A percentile compares a stretch with the other conserved stretches of the same genome.
Conservation (phyloP, 2,329 filamentous ascomycete genomes). For the Fusarium sp. region DNA sequence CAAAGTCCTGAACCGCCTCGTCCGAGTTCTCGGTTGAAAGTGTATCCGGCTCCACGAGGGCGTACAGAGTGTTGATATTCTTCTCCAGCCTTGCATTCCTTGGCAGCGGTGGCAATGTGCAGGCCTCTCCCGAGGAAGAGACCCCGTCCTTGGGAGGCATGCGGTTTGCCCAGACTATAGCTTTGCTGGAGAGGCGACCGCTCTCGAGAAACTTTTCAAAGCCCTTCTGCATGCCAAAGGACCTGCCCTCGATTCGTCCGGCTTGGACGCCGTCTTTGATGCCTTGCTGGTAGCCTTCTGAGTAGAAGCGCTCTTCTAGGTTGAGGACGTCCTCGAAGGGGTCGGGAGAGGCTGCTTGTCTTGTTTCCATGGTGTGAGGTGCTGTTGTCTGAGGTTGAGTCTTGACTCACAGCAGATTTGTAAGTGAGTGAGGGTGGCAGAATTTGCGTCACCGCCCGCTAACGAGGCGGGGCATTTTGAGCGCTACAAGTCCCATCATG, state of each 20-base stretch:
- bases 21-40: constrained; percentile 86
- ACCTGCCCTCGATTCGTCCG: constrained; percentile 86
- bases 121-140: constrained; percentile 2
- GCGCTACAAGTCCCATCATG: neutral
- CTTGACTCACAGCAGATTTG: constrained; percentile 32
- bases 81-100: constrained; percentile 75
- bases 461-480: constrained; percentile 42
- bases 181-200: constrained; percentile 80
- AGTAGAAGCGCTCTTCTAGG: constrained; percentile 78
- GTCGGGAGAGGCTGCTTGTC: constrained; percentile 53
- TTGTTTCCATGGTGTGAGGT: constrained; percentile 22
- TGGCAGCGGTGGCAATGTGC: constrained; percentile 57
- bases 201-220: constrained; percentile 91
- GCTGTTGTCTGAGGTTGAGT: neutral
- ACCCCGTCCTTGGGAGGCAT: constrained; percentile 52
- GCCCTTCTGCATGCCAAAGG: constrained; percentile 90
- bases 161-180: constrained; percentile 85
- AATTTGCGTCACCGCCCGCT: constrained; percentile 46
- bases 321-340: constrained; percentile 68
- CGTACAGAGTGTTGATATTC: constrained; percentile 79
- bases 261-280: constrained; percentile 78
- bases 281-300: constrained; percentile 82
- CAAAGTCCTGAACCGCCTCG: constrained; percentile 89
- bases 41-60: constrained; percentile 81
- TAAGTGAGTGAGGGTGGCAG: constrained; percentile 42